A percentile compares a stretch with the other conserved stretches of the same genome.
phyloP scores from a whole-genome alignment of 2,329 filamentous ascomycete genomes.

The Malbranchea zuffiana region DNA sequence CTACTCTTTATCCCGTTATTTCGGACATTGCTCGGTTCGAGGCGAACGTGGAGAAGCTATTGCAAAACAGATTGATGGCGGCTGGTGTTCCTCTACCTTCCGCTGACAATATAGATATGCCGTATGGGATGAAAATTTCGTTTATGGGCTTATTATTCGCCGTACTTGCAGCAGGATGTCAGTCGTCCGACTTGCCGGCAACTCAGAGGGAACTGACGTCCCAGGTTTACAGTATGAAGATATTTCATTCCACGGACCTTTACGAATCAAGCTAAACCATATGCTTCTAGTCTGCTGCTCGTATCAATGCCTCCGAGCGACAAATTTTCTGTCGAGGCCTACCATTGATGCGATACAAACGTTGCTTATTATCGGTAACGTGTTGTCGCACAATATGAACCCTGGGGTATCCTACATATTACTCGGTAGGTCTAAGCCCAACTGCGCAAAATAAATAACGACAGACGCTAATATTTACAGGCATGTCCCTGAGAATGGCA shows the following conservation, averaged over 20 bases:
- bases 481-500: constrained; percentile 50
- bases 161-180: constrained; percentile 51
- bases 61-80: constrained; percentile 41
- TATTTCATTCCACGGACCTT: too few species aligned
- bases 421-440: constrained; percentile 31
- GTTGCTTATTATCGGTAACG: constrained; percentile 51
- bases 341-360: constrained; percentile 52
- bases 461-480: constrained; percentile 23
- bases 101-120: constrained; percentile 42
- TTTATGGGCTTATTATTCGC: constrained; percentile 52
- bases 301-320: constrained; percentile 53
- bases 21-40: constrained; percentile 47
- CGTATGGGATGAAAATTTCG: constrained; percentile 48
- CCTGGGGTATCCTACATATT: constrained; percentile 53
- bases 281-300: constrained; percentile 48
- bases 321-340: constrained; percentile 52
- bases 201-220: constrained; percentile 53
- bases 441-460: not conserved
- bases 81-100: constrained; percentile 33
- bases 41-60: constrained; percentile 42
- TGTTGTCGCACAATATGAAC: constrained; percentile 53
- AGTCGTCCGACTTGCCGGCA: constrained; percentile 47
- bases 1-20: constrained; percentile 51
- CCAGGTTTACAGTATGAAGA: constrained; percentile 50
- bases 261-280: not conserved